Evolutionary conservation across 805 yeast species (phyloP), one percentile per base, ranked within the genome.

Genomic region (Yamadazyma ubonensis): DNA sequence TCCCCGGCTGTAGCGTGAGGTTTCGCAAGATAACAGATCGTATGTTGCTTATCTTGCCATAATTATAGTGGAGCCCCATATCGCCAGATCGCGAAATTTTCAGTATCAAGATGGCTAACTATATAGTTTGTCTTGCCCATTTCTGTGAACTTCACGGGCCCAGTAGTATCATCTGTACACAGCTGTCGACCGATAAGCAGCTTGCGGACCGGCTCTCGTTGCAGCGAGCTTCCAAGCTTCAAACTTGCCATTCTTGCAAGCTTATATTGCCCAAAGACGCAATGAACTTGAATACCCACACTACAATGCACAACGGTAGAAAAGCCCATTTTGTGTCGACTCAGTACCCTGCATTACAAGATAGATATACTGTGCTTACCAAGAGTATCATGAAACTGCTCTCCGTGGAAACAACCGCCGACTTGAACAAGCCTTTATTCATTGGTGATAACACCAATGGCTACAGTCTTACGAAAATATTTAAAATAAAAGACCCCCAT

Each of bases 101-200:
- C 20, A 14, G 4, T 17, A 11, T 8, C 15, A 16, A 14, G 15
- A 61, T 64, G 67, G 52, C 55, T 22, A 62, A 70, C 29, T 76
- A 63, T 53, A 73, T 74, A 8, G 59, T 79, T 7, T 68, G 84
- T 15, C 55, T 84, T 34, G 82, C 87, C 0, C 91, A 84, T 54
- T 84, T 84, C 57, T 84, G 91, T 57, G 91, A 84, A 58, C 72
- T 78, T 16, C 90, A 84, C 54, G 91, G 91, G 0, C 90, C 91
- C 0, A 67, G 80, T 9, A 73, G 79, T 29, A 65, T 84, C 1
- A 59, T 81, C 54, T 82, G 86, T 46, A 81, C 89, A 0, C 86
- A 81, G 49, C 48, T 56, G 18, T 52, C 58, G 2, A 39, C 55
- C 1, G 44, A 41, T 2, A 52, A 47, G 8, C 14, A 17, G 38